phyloP scores from a whole-genome alignment of 2,329 filamentous ascomycete genomes.

The Trichoderma citrinoviride region DNA sequence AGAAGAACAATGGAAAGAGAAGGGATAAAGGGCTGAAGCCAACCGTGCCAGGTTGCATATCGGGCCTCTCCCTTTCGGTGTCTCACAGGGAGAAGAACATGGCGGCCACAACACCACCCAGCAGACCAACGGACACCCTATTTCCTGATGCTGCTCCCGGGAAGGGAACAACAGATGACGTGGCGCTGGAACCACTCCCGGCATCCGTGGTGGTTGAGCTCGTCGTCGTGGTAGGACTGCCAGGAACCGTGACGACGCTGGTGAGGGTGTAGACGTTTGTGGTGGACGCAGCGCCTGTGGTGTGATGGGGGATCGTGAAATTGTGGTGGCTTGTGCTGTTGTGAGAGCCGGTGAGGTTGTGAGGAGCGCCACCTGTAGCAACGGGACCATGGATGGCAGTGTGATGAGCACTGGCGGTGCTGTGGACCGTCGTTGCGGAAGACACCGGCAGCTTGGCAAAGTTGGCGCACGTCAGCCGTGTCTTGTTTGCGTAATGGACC shows the following conservation, averaged over 20 bases:
- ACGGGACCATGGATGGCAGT: neutral
- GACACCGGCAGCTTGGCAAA: constrained; percentile 39
- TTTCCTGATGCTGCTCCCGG: constrained; percentile 13
- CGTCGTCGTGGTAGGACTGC: neutral
- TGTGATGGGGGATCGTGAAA: neutral
- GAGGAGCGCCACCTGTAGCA: neutral
- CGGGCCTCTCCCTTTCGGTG: neutral
- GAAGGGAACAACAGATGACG: constrained; percentile 12
- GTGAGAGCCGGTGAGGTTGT: neutral
- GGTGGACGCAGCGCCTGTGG: neutral
- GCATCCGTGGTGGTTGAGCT: neutral
- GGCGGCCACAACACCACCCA: constrained; percentile 8
- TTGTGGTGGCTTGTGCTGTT: neutral
- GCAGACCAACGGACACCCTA: constrained; percentile 4
- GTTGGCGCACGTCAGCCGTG: constrained; percentile 63
- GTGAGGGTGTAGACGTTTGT: neutral
- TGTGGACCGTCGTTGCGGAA: neutral
- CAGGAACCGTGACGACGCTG: neutral
- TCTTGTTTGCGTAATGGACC: constrained; percentile 62
- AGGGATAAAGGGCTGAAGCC: neutral
- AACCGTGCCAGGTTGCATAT: neutral
- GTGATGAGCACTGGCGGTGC: neutral
- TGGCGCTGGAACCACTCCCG: neutral
- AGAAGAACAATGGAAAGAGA: neutral
- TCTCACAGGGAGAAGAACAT: constrained; percentile 17